These are phyloP conservation scores for Saccharomyces hybrid DNA, from an alignment of 1,139 yeast species.

Conservation along the genomic window DNA sequence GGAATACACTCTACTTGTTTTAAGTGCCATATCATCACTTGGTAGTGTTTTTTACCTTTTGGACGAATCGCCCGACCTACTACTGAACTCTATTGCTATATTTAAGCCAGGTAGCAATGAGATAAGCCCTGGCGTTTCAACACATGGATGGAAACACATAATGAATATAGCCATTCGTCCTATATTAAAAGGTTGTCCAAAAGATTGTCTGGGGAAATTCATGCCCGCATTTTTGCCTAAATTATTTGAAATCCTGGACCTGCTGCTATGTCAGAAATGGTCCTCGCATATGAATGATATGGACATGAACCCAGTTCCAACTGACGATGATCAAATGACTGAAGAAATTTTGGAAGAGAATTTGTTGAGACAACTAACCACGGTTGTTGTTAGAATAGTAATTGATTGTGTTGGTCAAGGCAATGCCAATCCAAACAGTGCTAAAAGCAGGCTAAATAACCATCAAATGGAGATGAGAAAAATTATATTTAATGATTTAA, in stretches of 20 bases:
- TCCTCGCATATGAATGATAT: constrained; percentile 62
- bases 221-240: constrained; percentile 73
- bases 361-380: constrained; percentile 82
- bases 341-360: constrained; percentile 99
- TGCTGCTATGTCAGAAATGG: constrained; percentile 68
- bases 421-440: constrained; percentile 24
- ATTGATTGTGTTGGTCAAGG: constrained; percentile 83
- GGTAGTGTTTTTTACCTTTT: constrained; percentile 85
- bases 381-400: constrained; percentile 80
- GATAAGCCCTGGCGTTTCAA: constrained; percentile 61
- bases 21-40: constrained; percentile 82
- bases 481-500: constrained; percentile 56
- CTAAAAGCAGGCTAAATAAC: constrained; percentile 34
- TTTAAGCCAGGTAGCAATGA: constrained; percentile 72
- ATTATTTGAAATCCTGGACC: constrained; percentile 64
- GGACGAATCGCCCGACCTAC: constrained; percentile 64
- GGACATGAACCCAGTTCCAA: constrained; percentile 28
- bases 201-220: constrained; percentile 55
- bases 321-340: constrained; percentile 73
- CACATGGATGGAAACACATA: constrained; percentile 97
- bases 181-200: constrained; percentile 83
- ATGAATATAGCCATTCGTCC: constrained; percentile 81
- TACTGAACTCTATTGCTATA: constrained; percentile 48
- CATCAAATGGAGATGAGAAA: constrained; percentile 59
- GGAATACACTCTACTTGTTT: constrained; percentile 86